Conservation (phyloP, 108 stramenopile genomes). For the Skeletonema potamos region DNA sequence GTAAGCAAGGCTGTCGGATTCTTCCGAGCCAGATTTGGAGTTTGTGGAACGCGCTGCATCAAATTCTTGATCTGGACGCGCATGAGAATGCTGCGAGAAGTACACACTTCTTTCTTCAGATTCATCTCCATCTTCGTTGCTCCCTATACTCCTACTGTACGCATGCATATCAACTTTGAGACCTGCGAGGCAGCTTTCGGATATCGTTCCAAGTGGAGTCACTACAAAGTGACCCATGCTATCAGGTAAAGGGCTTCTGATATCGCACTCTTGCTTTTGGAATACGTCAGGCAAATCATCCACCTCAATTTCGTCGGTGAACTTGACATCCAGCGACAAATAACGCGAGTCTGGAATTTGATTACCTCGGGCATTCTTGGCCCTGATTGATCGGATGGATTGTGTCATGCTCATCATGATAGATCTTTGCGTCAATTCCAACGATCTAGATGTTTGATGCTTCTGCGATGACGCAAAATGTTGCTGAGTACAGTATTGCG, state of each 20-base stretch:
- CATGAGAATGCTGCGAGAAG: background rate
- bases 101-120: background rate
- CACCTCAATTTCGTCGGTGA: background rate
- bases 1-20: background rate
- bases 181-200: background rate
- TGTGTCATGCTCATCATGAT: background rate
- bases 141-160: background rate
- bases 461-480: background rate
- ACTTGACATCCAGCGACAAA: background rate
- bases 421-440: background rate
- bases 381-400: background rate
- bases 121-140: background rate
- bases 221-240: background rate
- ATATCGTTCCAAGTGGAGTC: background rate
- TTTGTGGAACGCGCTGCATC: background rate
- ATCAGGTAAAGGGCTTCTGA: background rate
- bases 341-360: background rate
- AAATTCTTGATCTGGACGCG: background rate
- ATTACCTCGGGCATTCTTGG: background rate
- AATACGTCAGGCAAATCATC: background rate
- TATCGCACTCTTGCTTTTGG: background rate
- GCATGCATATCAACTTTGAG: background rate
- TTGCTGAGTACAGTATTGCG: background rate
- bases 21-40: background rate
- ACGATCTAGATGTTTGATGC: background rate